Base-by-base conservation (phyloP, 2,329 filamentous ascomycete species). In the Bipolaris victoriae region DNA sequence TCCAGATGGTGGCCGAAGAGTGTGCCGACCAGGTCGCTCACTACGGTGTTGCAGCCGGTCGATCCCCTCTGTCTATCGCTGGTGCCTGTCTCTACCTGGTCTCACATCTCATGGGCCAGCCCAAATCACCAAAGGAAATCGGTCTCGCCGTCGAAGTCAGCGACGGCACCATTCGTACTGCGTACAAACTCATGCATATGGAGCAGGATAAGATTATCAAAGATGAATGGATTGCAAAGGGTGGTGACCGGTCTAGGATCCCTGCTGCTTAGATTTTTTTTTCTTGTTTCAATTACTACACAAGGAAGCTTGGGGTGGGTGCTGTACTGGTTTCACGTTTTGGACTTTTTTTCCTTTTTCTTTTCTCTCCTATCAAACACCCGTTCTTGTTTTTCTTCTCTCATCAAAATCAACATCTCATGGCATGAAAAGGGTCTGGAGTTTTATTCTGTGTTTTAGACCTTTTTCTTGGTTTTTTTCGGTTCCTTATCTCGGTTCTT, bases 41-140 rank as follows among this genome's bases (percentile, higher is more conserved):
- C 47, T 88, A 91, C 60, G 90, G 91, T 57, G 89, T 92, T 53
- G 85, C 98, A 58, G 93, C 94, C 35, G 95, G 95, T 64, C 91
- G 95, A 58, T 98, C 94, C 56, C 95, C 95, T 18, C 83, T 99
- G 47, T 97, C 94, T 1, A 92, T 96, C 60, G 94, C 96, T 6
- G 94, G 93, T 16, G 93, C 95, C 31, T 96, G 92, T 76, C 97
- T 99, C 76, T 99, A 95, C 82, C 95, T 98, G 87, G 90, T 94
- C 3, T 92, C 91, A 29, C 88, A 94, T 71, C 83, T 98, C 36
- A 89, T 97, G 80, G 90, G 89, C 54, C 86, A 95, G 65, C 82
- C 87, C 18, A 90, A 90, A 69, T 82, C 86, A 6, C 90, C 92
- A n/a, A 93, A 93, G 76, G 90, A 96, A 60, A 97, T 99, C 67